These are phyloP conservation scores for Fraxinus platypoda DNA, from an alignment of 305 asterid species.

Conservation along the genomic window DNA sequence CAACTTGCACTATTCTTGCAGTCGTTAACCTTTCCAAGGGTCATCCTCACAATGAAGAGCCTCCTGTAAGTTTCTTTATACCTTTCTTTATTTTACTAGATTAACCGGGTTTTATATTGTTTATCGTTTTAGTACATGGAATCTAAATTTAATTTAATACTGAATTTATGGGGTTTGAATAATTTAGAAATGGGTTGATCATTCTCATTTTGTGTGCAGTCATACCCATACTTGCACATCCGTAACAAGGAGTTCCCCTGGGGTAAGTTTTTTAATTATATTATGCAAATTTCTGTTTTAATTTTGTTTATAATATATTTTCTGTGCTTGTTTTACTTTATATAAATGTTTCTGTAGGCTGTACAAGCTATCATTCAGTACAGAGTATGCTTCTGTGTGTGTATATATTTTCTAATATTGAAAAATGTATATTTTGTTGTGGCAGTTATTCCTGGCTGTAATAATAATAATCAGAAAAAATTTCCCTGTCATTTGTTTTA, in stretches of 20 bases:
- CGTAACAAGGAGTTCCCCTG: slow-evolving; percentile 86
- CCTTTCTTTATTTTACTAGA: neutral
- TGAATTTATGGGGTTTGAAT: neutral
- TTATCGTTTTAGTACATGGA: neutral
- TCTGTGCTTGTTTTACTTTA: too few relatives aligned
- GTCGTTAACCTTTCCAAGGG: slow-evolving; percentile 57
- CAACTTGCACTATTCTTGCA: slow-evolving; percentile 44
- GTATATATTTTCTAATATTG: neutral
- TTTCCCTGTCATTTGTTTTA: neutral
- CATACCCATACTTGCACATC: slow-evolving; percentile 67
- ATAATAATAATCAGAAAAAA: neutral
- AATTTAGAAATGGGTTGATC: slow-evolving; percentile 5
- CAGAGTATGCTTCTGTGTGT: neutral
- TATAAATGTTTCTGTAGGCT: neutral
- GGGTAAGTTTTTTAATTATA: slow-evolving; percentile 43
- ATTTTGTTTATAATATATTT: too few relatives aligned
- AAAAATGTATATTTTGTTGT: neutral
- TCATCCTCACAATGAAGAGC: slow-evolving; percentile 59
- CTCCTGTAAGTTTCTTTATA: slow-evolving; percentile 49
- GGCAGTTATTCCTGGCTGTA: neutral
- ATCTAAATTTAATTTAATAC: neutral
- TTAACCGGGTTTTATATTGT: neutral
- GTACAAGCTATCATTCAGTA: neutral
- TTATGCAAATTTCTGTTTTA: neutral
- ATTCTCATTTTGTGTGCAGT: slow-evolving; percentile 38